Conservation (phyloP, 2,329 filamentous ascomycete genomes). For the Diaporthe destruens region DNA sequence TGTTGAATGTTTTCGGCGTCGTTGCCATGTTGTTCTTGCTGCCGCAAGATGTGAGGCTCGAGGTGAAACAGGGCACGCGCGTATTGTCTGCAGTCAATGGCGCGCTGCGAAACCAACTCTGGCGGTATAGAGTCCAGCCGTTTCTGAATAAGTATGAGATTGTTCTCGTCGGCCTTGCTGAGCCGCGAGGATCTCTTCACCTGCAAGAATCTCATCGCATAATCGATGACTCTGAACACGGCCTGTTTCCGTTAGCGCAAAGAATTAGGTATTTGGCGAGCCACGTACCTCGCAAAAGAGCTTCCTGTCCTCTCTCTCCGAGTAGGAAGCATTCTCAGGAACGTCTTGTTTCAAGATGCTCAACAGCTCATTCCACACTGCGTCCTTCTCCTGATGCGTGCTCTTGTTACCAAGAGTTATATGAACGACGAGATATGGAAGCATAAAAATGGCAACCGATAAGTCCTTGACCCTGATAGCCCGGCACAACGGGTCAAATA, state of each 20-base stretch:
- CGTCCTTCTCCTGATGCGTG: slow-evolving; percentile 70
- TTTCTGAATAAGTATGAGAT: slow-evolving; percentile 62
- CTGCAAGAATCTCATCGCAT: slow-evolving; percentile 90
- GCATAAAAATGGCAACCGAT: slow-evolving; percentile 85
- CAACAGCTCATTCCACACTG: slow-evolving; percentile 80
- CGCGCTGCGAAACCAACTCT: slow-evolving; percentile 81
- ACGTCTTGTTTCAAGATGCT: slow-evolving; percentile 76
- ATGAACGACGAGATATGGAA: slow-evolving; percentile 90
- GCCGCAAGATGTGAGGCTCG: slow-evolving; percentile 81
- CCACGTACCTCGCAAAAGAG: slow-evolving; percentile 84
- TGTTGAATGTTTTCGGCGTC: slow-evolving; percentile 69
- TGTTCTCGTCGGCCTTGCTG: slow-evolving; percentile 60
- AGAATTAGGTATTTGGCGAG: neutral
- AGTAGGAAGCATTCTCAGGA: slow-evolving; percentile 63
- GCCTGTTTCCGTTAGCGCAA: slow-evolving; percentile 65
- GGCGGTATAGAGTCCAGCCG: slow-evolving; percentile 75
- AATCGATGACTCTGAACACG: slow-evolving; percentile 91
- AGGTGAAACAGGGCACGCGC: slow-evolving; percentile 93
- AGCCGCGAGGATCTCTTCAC: slow-evolving; percentile 68
- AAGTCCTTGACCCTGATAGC: slow-evolving; percentile 89
- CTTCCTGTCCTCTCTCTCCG: slow-evolving; percentile 80
- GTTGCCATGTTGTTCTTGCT: slow-evolving; percentile 59
- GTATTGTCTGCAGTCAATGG: slow-evolving; percentile 94
- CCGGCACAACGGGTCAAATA: slow-evolving; percentile 85
- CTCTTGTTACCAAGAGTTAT: slow-evolving; percentile 78